Percentiles rank a stretch among this genome's conserved stretches.
These are phyloP conservation scores for Fonsecaea nubica DNA, from an alignment of 2,329 filamentous ascomycete genomes.

Conservation along the genomic window DNA sequence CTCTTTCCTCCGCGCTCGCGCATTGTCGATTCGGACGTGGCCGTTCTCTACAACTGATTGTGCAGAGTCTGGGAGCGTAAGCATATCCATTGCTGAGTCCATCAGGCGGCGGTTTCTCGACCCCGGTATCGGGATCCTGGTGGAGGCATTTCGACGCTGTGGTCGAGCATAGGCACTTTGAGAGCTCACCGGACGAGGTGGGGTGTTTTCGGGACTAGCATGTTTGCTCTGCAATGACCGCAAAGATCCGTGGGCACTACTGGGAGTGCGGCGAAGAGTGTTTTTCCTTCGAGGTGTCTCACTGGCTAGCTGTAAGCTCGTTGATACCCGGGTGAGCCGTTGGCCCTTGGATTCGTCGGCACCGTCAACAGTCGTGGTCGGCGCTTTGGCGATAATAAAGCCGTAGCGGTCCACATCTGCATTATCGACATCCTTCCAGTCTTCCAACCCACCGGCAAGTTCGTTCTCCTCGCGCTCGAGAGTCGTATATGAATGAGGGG, in stretches of 20 bases:
- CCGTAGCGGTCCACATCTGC: slow-evolving; percentile 70
- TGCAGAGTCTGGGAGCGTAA: slow-evolving; percentile 57
- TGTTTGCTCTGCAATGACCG: slow-evolving; percentile 46
- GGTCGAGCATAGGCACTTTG: slow-evolving; percentile 55
- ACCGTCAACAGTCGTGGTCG: slow-evolving; percentile 34
- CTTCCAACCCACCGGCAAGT: slow-evolving; percentile 68
- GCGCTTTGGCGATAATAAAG: slow-evolving; percentile 57
- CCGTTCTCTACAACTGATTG: slow-evolving; percentile 55
- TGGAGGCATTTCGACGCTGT: slow-evolving; percentile 50
- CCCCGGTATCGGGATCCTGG: slow-evolving; percentile 55
- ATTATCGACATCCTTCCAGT: slow-evolving; percentile 67
- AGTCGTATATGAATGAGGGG: slow-evolving; percentile 22
- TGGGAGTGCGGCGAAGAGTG: slow-evolving; percentile 58
- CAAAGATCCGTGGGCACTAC: slow-evolving; percentile 52
- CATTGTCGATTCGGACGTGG: slow-evolving; percentile 43
- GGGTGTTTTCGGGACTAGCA: slow-evolving; percentile 47
- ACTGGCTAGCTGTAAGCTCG: slow-evolving; percentile 63
- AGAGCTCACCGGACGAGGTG: slow-evolving; percentile 37
- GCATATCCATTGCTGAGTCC: slow-evolving; percentile 69
- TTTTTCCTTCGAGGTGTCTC: slow-evolving; percentile 62
- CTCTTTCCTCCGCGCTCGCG: slow-evolving; percentile 56
- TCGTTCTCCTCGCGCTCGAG: slow-evolving; percentile 59
- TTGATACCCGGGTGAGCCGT: slow-evolving; percentile 65
- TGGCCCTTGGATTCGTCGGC: slow-evolving; percentile 43
- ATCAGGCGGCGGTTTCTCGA: slow-evolving; percentile 57